Base-by-base conservation (phyloP, 768 basidiomycete genomes). In the Hypholoma sublateritium region DNA sequence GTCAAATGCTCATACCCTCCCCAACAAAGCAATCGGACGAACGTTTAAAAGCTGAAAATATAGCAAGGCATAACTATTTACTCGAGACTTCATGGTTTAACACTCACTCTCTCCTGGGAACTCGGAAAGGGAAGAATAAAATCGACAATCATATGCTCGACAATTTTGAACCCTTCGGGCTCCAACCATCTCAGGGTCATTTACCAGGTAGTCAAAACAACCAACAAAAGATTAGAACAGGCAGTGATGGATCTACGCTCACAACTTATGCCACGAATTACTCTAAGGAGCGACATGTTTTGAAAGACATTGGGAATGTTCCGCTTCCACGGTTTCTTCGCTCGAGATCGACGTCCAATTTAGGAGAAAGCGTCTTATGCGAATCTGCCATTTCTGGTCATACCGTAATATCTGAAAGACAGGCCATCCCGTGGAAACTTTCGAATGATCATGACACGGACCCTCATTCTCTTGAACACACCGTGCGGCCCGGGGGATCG, bases 311-410 rank as follows among this genome's bases (percentile, higher is more conserved):
- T 21, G 43, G 43, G 19, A 53, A 53, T 17, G 39, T 53, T 8
- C 42, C 53, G 7, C 43, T 53, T n/a, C 53, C 53, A 35, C 53
- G 21, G 36, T 53, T 53, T 17, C 34, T 53, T 13, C 42, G 34
- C 28, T 11, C 32, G 16, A 44, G 39, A 34, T 35, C 21, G 5
- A 28, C 28, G 24, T 35, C 34, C 3, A 12, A 12, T 12, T 47
- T 22, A 35, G 43, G 24, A n/a, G 37, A 28, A 43, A n/a, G 11
- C n/a, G 14, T 34, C 6, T 37, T 22, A 14, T 25, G 9, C 13
- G 22, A 41, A 21, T 13, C 37, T 51, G 22, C 19, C 13, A 39
- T 22, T 12, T 5, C 13, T 16, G 21, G 21, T 7, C 24, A 25
- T 41, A 37, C 37, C 8, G 41, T 17, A 21, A 11, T 45, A 37